phyloP scores from a whole-genome alignment of 2,329 filamentous ascomycete species.

The Pestalotiopsis sp. region DNA sequence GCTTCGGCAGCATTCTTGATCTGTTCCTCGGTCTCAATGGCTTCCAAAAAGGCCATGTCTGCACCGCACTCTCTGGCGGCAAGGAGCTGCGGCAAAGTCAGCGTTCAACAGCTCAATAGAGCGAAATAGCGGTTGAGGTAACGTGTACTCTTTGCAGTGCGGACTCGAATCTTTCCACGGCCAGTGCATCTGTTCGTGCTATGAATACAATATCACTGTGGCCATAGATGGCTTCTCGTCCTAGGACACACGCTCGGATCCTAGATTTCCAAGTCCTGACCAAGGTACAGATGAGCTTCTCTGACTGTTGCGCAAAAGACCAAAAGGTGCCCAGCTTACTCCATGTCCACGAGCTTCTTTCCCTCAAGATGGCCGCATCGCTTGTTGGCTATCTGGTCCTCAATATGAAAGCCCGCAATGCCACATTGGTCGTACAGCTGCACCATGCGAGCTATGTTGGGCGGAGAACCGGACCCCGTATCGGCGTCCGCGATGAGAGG shows the following conservation, averaged over 20 bases:
- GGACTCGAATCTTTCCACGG: slow-evolving; percentile 8
- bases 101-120: not conserved
- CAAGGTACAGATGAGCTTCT: not conserved
- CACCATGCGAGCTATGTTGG: slow-evolving; percentile 52
- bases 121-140: not conserved
- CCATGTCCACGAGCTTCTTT: slow-evolving; percentile 33
- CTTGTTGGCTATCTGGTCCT: slow-evolving; percentile 37
- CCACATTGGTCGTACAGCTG: slow-evolving; percentile 29
- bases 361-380: slow-evolving; percentile 38
- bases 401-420: slow-evolving; percentile 32
- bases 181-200: slow-evolving; percentile 48
- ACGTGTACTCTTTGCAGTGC: slow-evolving; percentile 2
- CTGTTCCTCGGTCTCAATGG: slow-evolving; percentile 13
- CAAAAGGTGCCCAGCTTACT: slow-evolving; percentile 17
- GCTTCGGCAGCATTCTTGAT: slow-evolving; percentile 10
- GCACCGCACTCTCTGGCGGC: slow-evolving; percentile 10
- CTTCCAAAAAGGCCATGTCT: slow-evolving; percentile 15
- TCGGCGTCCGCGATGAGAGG: slow-evolving; percentile 65
- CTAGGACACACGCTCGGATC: slow-evolving; percentile 15
- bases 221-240: slow-evolving; percentile 32
- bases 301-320: not conserved
- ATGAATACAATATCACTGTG: slow-evolving; percentile 58
- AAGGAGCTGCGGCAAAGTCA: not conserved
- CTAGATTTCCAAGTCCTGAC: slow-evolving; percentile 9
- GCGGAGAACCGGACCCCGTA: slow-evolving; percentile 55